Base-by-base conservation (phyloP, 192 early-diverging fungal genomes). In the Powellomyces hirtus region DNA sequence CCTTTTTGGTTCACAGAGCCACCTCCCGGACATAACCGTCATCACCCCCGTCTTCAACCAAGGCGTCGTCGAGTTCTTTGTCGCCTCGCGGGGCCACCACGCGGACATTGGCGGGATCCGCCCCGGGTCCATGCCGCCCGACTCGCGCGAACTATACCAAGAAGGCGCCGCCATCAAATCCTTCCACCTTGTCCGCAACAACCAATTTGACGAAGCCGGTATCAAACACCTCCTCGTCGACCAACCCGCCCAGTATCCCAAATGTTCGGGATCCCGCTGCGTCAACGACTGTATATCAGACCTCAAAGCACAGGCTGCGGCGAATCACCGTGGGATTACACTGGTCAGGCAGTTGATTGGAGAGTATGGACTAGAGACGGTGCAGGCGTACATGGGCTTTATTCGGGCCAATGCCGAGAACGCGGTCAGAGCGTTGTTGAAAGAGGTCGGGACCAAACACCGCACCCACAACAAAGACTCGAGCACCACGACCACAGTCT, bases 271-370 rank as follows among this genome's bases (percentile, higher is more conserved):
- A 29, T 91, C 94, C 0, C 88, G 97, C 59, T 92, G 89, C 76
- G 74, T 97, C 37, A 84, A 83, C 22, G 96, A 98, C 64, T 95
- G 95, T 56, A 81, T 98, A 44, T 94, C 93, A 0, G 95, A 97
- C 69, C 76, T 98, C 67, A 94, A 95, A 79, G 97, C 97, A 7
- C 97, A 99, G 64, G 89, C 97, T 50, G 97, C 97, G 11, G 97
- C 97, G 34, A 99, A 99, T 76, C 89, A 96, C 59, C 85, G 90
- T 46, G 97, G 97, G 7, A 97, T 99, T 49, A 68, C 71, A 1
- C 85, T 99, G 24, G 86, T 97, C 20, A 84, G 86, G 68, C 76
- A 79, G 1, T 75, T 99, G 62, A 94, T 96, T 66, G 64, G 70
- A 5, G 94, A 97, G 76, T 96, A 93, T 62, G 86, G 92, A 0